A percentile compares a stretch with the other conserved stretches of the same genome.
These are phyloP conservation scores for Colletotrichum aenigma DNA, from an alignment of 2,329 filamentous ascomycete genomes.

Conservation along the genomic window DNA sequence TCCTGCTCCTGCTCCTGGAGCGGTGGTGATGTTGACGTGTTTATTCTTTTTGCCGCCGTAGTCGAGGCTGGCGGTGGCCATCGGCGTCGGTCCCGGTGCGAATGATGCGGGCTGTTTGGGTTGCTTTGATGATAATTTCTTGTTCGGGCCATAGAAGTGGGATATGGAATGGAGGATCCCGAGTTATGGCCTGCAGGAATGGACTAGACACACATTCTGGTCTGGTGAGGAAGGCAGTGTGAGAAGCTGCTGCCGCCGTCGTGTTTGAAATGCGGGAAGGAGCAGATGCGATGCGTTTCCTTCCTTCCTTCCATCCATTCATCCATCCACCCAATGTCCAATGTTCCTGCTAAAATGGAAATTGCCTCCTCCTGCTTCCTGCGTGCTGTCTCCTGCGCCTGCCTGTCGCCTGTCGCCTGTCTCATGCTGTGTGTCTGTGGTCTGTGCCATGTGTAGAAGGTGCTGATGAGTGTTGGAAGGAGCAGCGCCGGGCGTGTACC, in stretches of 20 bases:
- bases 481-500: background rate
- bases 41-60: background rate
- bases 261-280: background rate
- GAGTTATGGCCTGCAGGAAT: background rate
- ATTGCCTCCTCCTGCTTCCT: background rate
- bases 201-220: background rate
- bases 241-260: background rate
- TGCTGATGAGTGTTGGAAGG: background rate
- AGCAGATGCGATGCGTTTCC: background rate
- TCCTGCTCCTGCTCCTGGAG: background rate
- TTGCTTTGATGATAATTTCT: slow-evolving; percentile 11
- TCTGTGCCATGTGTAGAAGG: background rate
- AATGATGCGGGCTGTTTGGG: background rate
- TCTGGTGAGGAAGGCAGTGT: background rate
- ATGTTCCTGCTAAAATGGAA: background rate
- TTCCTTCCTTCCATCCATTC: background rate
- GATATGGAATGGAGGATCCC: background rate
- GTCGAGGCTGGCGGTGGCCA: background rate
- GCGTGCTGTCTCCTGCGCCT: background rate
- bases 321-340: too few relatives aligned
- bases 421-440: background rate
- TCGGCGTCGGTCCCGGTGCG: background rate
- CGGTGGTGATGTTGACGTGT: background rate
- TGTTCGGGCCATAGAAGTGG: background rate
- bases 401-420: background rate